These are phyloP conservation scores for Cutaneotrichosporon sp. DNA, from an alignment of 1,284 basidiomycete genomes.

Conservation along the genomic window DNA sequence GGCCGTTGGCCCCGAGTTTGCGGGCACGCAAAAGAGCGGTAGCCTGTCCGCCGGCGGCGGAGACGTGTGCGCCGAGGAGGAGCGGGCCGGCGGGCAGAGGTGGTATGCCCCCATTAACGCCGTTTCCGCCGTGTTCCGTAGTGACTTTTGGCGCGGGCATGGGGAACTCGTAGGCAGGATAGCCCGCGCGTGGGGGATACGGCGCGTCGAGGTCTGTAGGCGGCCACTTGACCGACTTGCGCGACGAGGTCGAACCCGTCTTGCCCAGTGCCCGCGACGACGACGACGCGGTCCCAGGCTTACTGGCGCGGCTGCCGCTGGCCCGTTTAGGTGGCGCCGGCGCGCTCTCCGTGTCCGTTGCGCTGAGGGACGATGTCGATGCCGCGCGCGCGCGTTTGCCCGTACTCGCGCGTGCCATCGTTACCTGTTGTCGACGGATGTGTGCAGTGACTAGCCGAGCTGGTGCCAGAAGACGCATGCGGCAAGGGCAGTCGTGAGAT, in stretches of 20 bases:
- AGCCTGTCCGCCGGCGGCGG: constrained; percentile 70
- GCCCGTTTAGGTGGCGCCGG: constrained; percentile 5
- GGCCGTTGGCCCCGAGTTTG: constrained; percentile 69
- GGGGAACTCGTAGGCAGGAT: constrained; percentile 27
- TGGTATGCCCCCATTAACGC: constrained; percentile 21
- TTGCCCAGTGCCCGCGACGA: neutral
- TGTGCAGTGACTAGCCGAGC: no score
- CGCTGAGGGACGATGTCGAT: constrained; percentile 9
- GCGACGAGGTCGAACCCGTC: neutral
- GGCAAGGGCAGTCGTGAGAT: no score
- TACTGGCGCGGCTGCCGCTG: neutral
- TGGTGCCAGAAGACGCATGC: no score
- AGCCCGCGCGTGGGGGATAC: constrained; percentile 37
- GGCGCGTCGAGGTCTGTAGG: constrained; percentile 35
- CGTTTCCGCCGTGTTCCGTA: constrained; percentile 11
- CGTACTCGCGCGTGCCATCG: neutral
- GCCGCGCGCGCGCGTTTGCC: constrained; percentile 8
- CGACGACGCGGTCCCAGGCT: neutral
- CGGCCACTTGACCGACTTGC: constrained; percentile 24
- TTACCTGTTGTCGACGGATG: no score
- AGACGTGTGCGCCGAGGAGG: constrained; percentile 70
- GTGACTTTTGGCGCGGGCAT: neutral
- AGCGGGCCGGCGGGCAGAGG: constrained; percentile 18
- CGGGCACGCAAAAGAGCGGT: constrained; percentile 67
- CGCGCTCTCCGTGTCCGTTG: neutral